Evolutionary conservation across 345 rosid genomes (phyloP).

Genomic region (Melastoma malabathricum): DNA sequence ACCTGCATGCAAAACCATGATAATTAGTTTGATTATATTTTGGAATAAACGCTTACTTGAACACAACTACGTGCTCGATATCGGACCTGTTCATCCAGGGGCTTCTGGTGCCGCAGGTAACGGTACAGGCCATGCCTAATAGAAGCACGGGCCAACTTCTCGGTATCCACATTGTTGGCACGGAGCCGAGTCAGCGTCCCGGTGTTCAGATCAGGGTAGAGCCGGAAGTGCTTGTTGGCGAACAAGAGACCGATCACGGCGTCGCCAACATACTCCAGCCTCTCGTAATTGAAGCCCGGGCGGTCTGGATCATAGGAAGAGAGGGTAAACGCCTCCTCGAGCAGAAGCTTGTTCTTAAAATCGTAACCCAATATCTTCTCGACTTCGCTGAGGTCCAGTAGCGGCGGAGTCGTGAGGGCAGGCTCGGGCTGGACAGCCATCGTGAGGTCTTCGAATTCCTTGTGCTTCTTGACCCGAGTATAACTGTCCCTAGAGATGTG

Average conservation of each 20-base stretch:
- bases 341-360: constrained; percentile 25
- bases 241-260: constrained; percentile 28
- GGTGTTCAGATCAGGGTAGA: constrained; percentile 25
- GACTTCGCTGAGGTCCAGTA: constrained; percentile 17
- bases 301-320: constrained; percentile 9
- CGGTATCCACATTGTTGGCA: constrained; percentile 47
- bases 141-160: constrained; percentile 59
- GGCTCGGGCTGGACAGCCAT: neutral
- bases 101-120: constrained; percentile 43
- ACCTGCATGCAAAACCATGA: constrained; percentile 14
- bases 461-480: too few species aligned
- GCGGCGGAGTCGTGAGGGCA: rapidly evolving
- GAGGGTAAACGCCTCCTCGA: constrained; percentile 51
- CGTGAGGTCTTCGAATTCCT: too few species aligned
- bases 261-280: constrained; percentile 46
- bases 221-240: constrained; percentile 19
- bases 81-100: constrained; percentile 29
- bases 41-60: too few species aligned
- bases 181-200: constrained; percentile 55
- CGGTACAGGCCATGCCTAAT: constrained; percentile 29
- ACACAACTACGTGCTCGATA: neutral
- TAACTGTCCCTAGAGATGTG: too few species aligned
- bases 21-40: too few species aligned
- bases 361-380: constrained; percentile 34
- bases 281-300: constrained; percentile 21